A percentile compares a stretch with the other conserved stretches of the same genome.
phyloP scores from a whole-genome alignment of 2,329 filamentous ascomycete genomes.

The Fusarium pseudoanthophilum region DNA sequence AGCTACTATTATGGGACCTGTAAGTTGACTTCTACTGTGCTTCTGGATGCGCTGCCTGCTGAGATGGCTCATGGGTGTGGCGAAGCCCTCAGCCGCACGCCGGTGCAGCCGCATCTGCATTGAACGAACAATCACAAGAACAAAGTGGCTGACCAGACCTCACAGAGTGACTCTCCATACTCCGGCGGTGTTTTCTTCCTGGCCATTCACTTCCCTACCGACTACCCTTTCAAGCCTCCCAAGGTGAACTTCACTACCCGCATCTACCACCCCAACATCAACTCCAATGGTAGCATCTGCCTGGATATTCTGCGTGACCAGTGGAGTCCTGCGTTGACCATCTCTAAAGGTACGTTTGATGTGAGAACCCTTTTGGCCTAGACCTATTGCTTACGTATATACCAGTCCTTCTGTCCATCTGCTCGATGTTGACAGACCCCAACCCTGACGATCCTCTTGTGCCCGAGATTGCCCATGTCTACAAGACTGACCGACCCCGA shows the following conservation, averaged over 20 bases:
- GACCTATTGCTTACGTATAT: conserved; percentile 4
- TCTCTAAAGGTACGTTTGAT: conserved; percentile 85
- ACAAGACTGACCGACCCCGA: conserved; percentile 96
- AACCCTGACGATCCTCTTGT: conserved; percentile 99
- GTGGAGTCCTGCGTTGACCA: conserved; percentile 98
- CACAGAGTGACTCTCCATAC: conserved; percentile 93
- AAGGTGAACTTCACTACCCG: conserved; percentile 99
- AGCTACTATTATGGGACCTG: conserved; percentile 99
- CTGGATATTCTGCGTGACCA: conserved; percentile 98
- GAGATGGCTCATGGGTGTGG: conserved; percentile 20
- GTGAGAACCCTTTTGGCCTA: conserved; percentile 10
- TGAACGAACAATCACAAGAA: conserved; percentile 4
- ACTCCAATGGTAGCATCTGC: conserved; percentile 99
- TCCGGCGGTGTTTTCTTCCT: conserved; percentile 99
- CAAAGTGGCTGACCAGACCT: conserved; percentile 45
- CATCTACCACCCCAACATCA: conserved; percentile 99
- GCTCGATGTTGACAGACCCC: conserved; percentile 99
- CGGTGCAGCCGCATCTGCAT: conserved; percentile 23
- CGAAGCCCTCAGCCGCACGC: conserved; percentile 32
- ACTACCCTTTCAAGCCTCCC: conserved; percentile 99
- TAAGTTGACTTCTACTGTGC: conserved; percentile 61
- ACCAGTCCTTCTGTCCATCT: conserved; percentile 94
- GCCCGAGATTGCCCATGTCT: conserved; percentile 98
- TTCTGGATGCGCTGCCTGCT: conserved; percentile 8
- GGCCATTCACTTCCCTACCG: conserved; percentile 98